Conservation (phyloP, 768 basidiomycete genomes). For the Leccinellum albellum region DNA sequence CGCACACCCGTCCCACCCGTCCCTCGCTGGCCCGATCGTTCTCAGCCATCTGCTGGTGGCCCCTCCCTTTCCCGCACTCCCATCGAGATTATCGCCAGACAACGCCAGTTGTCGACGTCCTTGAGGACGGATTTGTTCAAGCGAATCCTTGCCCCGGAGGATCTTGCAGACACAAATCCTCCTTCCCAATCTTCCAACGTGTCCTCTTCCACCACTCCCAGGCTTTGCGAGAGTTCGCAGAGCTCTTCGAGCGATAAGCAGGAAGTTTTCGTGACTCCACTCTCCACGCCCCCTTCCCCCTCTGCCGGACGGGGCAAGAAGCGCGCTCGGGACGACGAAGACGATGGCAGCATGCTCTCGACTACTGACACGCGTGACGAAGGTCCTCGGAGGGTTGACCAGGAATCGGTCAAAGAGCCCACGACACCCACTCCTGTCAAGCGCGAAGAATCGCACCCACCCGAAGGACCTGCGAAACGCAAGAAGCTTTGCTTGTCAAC, state of each 20-base stretch:
- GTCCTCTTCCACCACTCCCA: background rate
- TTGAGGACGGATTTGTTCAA: slow-evolving; percentile 11
- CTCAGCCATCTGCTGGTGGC: background rate
- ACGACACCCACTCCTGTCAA: background rate
- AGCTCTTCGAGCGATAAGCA: background rate
- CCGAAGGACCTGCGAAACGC: slow-evolving; percentile 8
- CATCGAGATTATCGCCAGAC: slow-evolving; percentile 7
- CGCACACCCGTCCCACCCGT: background rate
- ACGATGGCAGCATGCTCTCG: background rate
- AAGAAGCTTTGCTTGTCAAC: slow-evolving; percentile 8
- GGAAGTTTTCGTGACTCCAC: background rate
- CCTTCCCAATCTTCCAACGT: background rate
- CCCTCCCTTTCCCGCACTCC: background rate
- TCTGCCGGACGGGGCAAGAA: slow-evolving; percentile 11
- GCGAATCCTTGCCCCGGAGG: slow-evolving; percentile 3
- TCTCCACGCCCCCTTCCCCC: slow-evolving; percentile 11
- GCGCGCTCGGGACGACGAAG: slow-evolving; percentile 12
- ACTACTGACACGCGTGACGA: background rate
- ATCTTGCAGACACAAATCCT: background rate
- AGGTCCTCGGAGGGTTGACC: background rate
- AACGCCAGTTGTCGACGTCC: slow-evolving; percentile 1
- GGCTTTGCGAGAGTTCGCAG: background rate
- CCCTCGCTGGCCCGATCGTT: slow-evolving; percentile 11
- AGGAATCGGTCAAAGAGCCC: background rate
- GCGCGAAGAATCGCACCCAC: background rate